Evolutionary conservation across 306 rosid species (phyloP).

Genomic region (Echinosophora koreensis): DNA sequence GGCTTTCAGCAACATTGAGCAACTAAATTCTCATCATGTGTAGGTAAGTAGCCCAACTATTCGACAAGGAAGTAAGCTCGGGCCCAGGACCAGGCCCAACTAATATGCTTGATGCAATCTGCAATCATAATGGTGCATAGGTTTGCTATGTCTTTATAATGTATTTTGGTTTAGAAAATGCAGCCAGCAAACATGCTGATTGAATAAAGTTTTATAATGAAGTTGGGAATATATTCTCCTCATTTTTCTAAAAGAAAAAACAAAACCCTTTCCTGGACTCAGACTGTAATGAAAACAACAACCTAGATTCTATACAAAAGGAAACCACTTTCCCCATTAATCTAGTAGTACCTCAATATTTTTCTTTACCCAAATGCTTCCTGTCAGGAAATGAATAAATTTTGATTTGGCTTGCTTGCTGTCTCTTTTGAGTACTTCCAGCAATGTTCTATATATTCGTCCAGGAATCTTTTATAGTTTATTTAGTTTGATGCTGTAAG

Average conservation of each 20-base stretch:
- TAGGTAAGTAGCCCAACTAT: not conserved
- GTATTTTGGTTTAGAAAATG: not conserved
- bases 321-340: slow-evolving; percentile 34
- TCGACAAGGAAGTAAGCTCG: too few relatives aligned
- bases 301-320: slow-evolving; percentile 35
- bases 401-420: slow-evolving; percentile 18
- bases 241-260: slow-evolving; percentile 33
- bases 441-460: slow-evolving; percentile 40
- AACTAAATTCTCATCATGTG: not conserved
- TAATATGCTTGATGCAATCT: not conserved
- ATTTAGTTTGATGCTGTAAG: slow-evolving; percentile 32
- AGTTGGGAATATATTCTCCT: slow-evolving; percentile 42
- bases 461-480: slow-evolving; percentile 48
- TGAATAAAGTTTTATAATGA: slow-evolving; percentile 12
- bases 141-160: not conserved
- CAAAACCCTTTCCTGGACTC: not conserved
- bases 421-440: slow-evolving; percentile 35
- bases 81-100: not conserved
- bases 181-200: not conserved
- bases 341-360: slow-evolving; percentile 1
- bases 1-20: not conserved
- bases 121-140: not conserved
- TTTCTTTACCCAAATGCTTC: slow-evolving; percentile 30
- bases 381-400: slow-evolving; percentile 1
- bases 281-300: slow-evolving; percentile 32